A percentile compares a stretch with the other conserved stretches of the same genome.
These are phyloP conservation scores for Diaporthe nobilis DNA, from an alignment of 2,329 filamentous ascomycete species.

Conservation along the genomic window DNA sequence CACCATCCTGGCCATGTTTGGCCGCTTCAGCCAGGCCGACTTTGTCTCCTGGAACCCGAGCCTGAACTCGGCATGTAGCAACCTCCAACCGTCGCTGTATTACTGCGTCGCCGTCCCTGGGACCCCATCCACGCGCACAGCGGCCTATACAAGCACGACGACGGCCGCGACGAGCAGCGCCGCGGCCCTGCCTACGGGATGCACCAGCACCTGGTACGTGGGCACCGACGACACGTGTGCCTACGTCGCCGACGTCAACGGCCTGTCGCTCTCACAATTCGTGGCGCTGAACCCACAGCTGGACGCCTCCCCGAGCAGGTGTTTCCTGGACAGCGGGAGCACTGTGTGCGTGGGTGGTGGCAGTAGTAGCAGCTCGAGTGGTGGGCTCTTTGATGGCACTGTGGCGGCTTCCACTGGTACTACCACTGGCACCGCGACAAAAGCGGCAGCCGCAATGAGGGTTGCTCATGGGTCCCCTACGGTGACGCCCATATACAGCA, in stretches of 20 bases:
- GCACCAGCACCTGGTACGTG: not conserved
- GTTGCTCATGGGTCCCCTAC: not conserved
- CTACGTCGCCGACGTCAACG: not conserved
- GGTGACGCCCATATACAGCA: not conserved
- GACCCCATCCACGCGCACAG: not conserved
- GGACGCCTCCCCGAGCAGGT: not conserved
- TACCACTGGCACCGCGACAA: not conserved
- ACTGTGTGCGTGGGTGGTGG: not conserved
- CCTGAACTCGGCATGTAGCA: not conserved
- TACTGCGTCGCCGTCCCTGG: not conserved
- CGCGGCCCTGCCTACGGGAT: not conserved
- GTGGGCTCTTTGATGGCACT: not conserved
- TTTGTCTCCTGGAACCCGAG: not conserved
- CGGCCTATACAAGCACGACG: not conserved
- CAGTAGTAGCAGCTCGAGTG: not conserved
- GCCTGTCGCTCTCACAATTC: not conserved
- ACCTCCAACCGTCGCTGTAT: not conserved
- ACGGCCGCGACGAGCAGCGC: not conserved
- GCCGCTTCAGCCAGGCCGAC: not conserved
- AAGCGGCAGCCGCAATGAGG: not conserved
- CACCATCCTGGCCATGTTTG: not conserved
- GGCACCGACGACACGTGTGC: not conserved
- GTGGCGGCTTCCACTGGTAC: not conserved
- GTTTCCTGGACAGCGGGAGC: not conserved
- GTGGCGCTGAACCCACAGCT: not conserved